Evolutionary conservation across 2,329 filamentous ascomycete genomes (phyloP), one percentile per base, ranked within the genome.

Genomic region (Cordyceps militaris): DNA sequence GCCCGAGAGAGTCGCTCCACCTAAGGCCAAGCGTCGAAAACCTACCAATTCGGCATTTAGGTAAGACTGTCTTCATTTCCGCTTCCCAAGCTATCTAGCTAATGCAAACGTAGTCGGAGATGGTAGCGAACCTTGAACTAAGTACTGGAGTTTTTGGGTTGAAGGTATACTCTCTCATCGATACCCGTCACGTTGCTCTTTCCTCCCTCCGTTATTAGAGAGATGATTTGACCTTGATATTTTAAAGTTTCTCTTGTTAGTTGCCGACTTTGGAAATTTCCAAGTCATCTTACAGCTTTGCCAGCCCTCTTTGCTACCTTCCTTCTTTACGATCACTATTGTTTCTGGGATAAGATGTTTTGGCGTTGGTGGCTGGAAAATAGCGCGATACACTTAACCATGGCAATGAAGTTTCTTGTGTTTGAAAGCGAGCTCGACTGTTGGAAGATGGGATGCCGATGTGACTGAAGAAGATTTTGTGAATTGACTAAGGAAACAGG

Each of bases 41-140:
- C 56, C 40, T 9, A 58, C 56, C 23, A 58, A 58, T 19, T 58
- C 56, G 26, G 56, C 56, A 8, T 58, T 58, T 14, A 58, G 56
- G 56, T 58, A 58, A 40, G 56, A 13, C 19, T n/a, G 3, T 19
- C 26, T 32, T 11, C 2, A 9, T 32, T 14, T 3, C 19, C 19
- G 2, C 6, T 30, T 21, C n/a, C n/a, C n/a, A n/a, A 9, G 7
- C n/a, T 16, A 36, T 14, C 24, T 11, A 32, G 23, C 36, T 49
- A 43, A 55, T 9, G 16, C 13, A n/a, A 55, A 8, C 10, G 5
- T 10, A 56, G 54, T 49, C 54, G 54, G 3, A 44, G 54, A 32
- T 56, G 54, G 54, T 56, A 56, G 10, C 9, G 24, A 2, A 4
- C 16, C 14, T 21, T 21, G 23, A 16, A 14, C 24, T 4, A 13